phyloP scores from a whole-genome alignment of 2,329 filamentous ascomycete genomes.

The Penicillium sclerotigenum region DNA sequence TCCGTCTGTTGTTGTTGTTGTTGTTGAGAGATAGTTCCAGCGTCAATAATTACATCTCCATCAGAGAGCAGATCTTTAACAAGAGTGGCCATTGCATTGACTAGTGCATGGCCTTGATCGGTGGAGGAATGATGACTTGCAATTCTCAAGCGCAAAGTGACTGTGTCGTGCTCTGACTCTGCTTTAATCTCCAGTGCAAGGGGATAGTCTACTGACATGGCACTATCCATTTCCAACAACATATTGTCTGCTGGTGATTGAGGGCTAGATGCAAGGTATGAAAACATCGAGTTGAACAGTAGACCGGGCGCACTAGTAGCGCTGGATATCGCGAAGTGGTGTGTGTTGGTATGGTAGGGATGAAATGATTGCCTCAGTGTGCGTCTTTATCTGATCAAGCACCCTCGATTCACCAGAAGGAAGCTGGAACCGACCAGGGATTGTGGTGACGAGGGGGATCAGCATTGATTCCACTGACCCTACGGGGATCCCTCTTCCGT shows the following conservation, averaged over 20 bases:
- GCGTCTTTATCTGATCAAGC: neutral
- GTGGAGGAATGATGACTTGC: neutral
- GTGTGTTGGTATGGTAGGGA: constrained; percentile 4
- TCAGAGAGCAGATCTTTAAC: neutral
- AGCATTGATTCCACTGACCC: constrained; percentile 1
- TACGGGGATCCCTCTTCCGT: neutral
- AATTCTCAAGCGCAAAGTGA: constrained; percentile 1
- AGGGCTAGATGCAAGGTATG: neutral
- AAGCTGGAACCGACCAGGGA: neutral
- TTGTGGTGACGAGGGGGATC: neutral
- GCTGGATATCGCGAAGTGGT: constrained; percentile 1
- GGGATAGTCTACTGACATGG: constrained; percentile 2
- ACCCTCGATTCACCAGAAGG: neutral
- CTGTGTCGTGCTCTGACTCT: neutral
- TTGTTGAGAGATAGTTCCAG: neutral
- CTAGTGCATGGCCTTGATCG: neutral
- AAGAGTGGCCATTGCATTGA: neutral
- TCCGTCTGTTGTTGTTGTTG: too few relatives aligned
- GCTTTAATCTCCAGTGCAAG: constrained; percentile 4
- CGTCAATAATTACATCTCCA: neutral
- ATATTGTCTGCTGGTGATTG: neutral
- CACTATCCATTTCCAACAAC: constrained; percentile 1
- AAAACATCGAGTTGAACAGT: constrained; percentile 3
- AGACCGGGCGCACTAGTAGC: neutral
- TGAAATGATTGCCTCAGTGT: neutral